A percentile compares a stretch with the other conserved stretches of the same genome.
Evolutionary conservation across 208 protist genomes (phyloP).

Genomic region (Leptomonas pyrrhocoris): DNA sequence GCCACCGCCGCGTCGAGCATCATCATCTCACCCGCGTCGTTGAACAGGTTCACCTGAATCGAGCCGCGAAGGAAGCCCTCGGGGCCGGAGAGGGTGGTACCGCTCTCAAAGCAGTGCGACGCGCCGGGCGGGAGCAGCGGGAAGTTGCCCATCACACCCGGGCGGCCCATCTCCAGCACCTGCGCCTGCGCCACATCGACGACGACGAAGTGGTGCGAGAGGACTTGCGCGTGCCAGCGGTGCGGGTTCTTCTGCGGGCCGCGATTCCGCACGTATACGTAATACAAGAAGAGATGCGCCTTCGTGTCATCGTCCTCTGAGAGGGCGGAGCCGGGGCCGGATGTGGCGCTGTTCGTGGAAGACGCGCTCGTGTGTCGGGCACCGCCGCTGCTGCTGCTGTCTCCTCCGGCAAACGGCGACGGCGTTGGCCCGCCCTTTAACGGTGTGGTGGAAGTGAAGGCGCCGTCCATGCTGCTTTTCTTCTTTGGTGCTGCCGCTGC

Average conservation of each 20-base stretch:
- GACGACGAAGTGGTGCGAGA: conserved; percentile 80
- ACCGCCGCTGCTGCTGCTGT: background rate
- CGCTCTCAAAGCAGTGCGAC: conserved; percentile 78
- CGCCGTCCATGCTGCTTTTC: background rate
- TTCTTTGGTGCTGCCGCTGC: background rate
- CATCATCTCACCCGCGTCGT: conserved; percentile 67
- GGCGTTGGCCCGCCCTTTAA: conserved; percentile 10
- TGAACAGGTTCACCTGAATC: conserved; percentile 83
- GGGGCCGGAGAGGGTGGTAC: conserved; percentile 51
- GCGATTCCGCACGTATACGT: conserved; percentile 79
- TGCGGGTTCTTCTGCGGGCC: conserved; percentile 57
- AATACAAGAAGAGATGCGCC: conserved; percentile 76
- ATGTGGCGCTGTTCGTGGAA: background rate
- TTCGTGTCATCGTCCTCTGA: conserved; percentile 19
- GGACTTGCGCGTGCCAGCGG: conserved; percentile 76
- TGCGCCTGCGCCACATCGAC: conserved; percentile 46
- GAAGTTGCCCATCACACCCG: conserved; percentile 81
- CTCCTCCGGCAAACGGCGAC: too few species aligned
- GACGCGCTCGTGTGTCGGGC: background rate
- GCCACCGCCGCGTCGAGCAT: conserved; percentile 74
- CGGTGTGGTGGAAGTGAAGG: conserved; percentile 25
- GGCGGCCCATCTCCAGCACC: conserved; percentile 72
- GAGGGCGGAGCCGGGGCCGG: background rate
- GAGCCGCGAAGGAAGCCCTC: conserved; percentile 82
- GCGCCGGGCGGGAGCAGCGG: conserved; percentile 73